Percentiles rank a stretch among this genome's conserved stretches.
Conservation (phyloP, 75 land plant genomes). For the Azolla pinnata region DNA sequence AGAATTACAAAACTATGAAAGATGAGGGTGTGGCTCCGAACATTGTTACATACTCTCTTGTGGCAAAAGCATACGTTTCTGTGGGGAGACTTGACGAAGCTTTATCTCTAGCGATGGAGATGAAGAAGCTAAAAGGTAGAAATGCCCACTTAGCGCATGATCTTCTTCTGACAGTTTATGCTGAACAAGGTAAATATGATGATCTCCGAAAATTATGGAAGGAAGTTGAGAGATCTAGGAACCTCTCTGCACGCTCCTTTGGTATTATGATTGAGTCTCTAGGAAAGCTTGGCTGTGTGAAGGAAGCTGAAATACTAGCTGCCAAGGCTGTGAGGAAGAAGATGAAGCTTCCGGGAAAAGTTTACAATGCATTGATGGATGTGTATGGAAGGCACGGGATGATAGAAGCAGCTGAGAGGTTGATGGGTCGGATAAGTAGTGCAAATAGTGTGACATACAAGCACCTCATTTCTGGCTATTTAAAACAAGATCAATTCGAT, state of each 20-base stretch:
- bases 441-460: neutral
- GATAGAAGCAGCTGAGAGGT: neutral
- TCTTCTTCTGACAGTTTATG: constrained; percentile 6
- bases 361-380: constrained; percentile 3
- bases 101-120: constrained; percentile 16
- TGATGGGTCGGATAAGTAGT: neutral
- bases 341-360: neutral
- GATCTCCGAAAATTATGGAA: constrained; percentile 1
- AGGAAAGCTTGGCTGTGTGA: constrained; percentile 2
- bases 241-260: constrained; percentile 4
- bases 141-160: constrained; percentile 4
- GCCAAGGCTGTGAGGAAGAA: neutral
- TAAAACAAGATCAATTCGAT: neutral
- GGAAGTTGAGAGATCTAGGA: neutral
- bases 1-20: constrained; percentile 28
- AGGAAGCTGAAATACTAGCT: constrained; percentile 2
- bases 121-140: neutral
- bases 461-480: neutral
- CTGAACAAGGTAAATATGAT: neutral
- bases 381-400: constrained; percentile 5
- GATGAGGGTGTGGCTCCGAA: constrained; percentile 28
- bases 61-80: constrained; percentile 48
- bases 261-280: constrained; percentile 6
- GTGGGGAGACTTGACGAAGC: constrained; percentile 23
- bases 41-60: constrained; percentile 38